Conservation (phyloP, 352 stramenopile genomes). For the Phytophthora capsici region DNA sequence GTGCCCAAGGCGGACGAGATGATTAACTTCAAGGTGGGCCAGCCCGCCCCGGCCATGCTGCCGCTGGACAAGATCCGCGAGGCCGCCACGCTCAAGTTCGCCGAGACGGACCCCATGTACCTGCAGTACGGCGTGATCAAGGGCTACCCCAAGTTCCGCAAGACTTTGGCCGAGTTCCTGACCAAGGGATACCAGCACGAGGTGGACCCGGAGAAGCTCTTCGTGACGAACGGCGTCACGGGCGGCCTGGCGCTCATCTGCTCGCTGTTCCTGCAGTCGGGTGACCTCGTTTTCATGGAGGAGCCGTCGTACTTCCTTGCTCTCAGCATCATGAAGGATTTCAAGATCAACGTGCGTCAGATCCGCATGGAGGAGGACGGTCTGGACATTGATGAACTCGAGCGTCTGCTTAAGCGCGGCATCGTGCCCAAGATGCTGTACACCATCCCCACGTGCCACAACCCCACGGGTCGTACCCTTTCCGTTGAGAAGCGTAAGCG, state of each 20-base stretch:
- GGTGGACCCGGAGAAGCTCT: slow-evolving; percentile 87
- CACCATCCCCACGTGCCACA: slow-evolving; percentile 95
- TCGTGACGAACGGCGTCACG: slow-evolving; percentile 94
- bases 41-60: slow-evolving; percentile 83
- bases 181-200: slow-evolving; percentile 76
- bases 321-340: slow-evolving; percentile 94
- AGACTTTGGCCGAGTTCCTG: slow-evolving; percentile 78
- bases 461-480: slow-evolving; percentile 93
- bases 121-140: slow-evolving; percentile 91
- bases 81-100: slow-evolving; percentile 81
- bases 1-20: slow-evolving; percentile 79
- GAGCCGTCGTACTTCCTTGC: slow-evolving; percentile 95
- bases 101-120: slow-evolving; percentile 86
- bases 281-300: slow-evolving; percentile 94
- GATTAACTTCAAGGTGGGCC: slow-evolving; percentile 93
- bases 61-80: slow-evolving; percentile 89
- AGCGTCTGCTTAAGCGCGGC: slow-evolving; percentile 77
- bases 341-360: slow-evolving; percentile 90
- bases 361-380: slow-evolving; percentile 92
- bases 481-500: slow-evolving; percentile 84
- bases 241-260: slow-evolving; percentile 93
- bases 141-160: slow-evolving; percentile 89
- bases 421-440: slow-evolving; percentile 93
- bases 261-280: slow-evolving; percentile 85
- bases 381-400: slow-evolving; percentile 86